Evolutionary conservation across 306 rosid species (phyloP).

Genomic region (Aeschynomene evenia): DNA sequence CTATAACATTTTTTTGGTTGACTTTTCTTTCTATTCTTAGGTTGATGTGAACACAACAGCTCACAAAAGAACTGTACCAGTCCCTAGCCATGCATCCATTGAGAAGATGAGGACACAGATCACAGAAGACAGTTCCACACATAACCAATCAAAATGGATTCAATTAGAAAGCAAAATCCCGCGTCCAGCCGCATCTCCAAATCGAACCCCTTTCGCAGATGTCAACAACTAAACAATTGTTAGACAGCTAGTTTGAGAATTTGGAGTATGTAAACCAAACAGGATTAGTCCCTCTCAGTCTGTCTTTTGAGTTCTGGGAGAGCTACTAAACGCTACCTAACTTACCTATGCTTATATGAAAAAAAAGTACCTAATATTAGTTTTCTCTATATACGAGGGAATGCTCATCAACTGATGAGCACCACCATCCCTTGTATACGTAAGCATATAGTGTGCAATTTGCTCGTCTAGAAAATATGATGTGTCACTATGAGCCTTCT

Average conservation of each 20-base stretch:
- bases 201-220: conserved; percentile 69
- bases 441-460: no score
- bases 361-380: background rate
- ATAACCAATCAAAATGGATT: conserved; percentile 35
- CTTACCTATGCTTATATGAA: no score
- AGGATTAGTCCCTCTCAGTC: background rate
- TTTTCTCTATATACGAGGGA: background rate
- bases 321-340: no score
- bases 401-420: conserved; percentile 68
- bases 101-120: conserved; percentile 73
- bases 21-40: conserved; percentile 30
- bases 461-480: background rate
- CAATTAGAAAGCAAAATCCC: conserved; percentile 51
- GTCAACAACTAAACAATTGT: conserved; percentile 46
- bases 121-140: conserved; percentile 39
- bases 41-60: conserved; percentile 47
- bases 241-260: background rate
- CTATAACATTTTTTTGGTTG: background rate
- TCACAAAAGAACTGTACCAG: conserved; percentile 42
- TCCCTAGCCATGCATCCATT: conserved; percentile 62
- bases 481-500: background rate
- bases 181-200: conserved; percentile 35
- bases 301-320: no score
- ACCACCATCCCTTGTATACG: background rate
- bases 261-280: background rate